These are phyloP conservation scores for Linanthus parryae DNA, from an alignment of 148 eudicot species.

Conservation along the genomic window DNA sequence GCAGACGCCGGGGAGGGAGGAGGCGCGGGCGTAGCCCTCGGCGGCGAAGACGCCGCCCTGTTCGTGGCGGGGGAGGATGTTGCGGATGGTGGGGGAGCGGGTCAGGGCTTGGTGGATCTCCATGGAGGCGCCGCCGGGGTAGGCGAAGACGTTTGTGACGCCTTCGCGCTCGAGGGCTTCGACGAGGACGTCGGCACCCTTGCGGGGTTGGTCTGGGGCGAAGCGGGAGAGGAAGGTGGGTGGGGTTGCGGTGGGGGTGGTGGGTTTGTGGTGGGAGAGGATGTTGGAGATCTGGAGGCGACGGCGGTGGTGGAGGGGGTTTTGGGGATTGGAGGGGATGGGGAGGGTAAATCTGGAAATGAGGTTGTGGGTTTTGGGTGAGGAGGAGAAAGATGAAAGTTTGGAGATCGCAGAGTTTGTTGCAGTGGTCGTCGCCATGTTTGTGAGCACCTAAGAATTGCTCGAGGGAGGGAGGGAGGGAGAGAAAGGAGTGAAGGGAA, in stretches of 20 bases:
- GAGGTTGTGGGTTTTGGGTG: not conserved
- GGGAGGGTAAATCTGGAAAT: constrained; percentile 14
- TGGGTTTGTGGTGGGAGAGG: constrained; percentile 7
- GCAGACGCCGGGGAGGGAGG: constrained; percentile 77
- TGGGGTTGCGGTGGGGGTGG: constrained; percentile 5
- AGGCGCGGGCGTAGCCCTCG: constrained; percentile 89
- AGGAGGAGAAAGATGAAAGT: not conserved
- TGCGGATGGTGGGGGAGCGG: constrained; percentile 48
- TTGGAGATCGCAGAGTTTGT: constrained; percentile 12
- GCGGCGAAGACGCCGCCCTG: constrained; percentile 95
- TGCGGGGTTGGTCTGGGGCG: constrained; percentile 61
- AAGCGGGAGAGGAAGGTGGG: constrained; percentile 34
- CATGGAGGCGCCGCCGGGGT: constrained; percentile 92
- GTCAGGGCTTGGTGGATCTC: constrained; percentile 93
- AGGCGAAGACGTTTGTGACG: constrained; percentile 69
- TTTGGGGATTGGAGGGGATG: constrained; percentile 5
- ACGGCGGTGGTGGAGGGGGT: constrained; percentile 13
- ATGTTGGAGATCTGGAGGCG: constrained; percentile 10
- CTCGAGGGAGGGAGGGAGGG: not conserved
- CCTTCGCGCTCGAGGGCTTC: constrained; percentile 91
- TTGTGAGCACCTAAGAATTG: too few species aligned
- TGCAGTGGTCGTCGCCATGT: constrained; percentile 26
- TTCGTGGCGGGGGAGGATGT: constrained; percentile 83
- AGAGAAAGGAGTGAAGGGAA: too few species aligned
- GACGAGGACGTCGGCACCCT: constrained; percentile 76